Evolutionary conservation across 1,284 basidiomycete species (phyloP), one percentile per base, ranked within the genome.

Genomic region (Schizopora paradoxa): DNA sequence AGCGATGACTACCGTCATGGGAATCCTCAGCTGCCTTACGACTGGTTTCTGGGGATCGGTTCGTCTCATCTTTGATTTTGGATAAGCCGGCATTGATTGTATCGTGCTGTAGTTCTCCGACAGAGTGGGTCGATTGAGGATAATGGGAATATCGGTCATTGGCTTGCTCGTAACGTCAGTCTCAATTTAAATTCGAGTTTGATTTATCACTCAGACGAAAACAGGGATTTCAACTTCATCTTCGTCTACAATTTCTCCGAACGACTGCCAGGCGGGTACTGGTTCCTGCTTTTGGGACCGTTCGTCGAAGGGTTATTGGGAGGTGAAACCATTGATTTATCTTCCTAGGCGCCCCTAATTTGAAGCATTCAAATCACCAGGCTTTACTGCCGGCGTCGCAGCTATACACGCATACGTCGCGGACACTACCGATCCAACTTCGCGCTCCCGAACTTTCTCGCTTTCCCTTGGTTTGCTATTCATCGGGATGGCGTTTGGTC

Each of bases 11-110:
- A 69, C 82, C 1, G 69, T 73, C n/a, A 80, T 78, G 66, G 92
- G 91, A 6, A 61, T 91, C 34, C 67, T 88, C 14, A 71, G 73
- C 32, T 82, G 79, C 55, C 57, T 93, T 33, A 92, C 89, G 0
- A 84, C 86, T 4, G 89, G 79, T 2, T 91, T 81, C 74, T 95
- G 92, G 92, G 86, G 86, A 41, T 74, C 82, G 41, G 83, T 82
- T 60, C 52, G 76, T 45, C 6, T 5, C 5, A 16, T 23, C 18
- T 16, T 16, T 32, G 21, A 21, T 32, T 18, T 37, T 31, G 8
- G 29, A 22, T 35, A 13, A 16, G 35, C 16, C 36, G 49, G 32
- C 46, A 3, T 25, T 21, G 41, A 14, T 28, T 35, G 25, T 8
- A 21, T 47, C 33, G 26, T 27, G 8, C 31, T 34, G 22, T 55